Evolutionary conservation across 164 flowering plant species (phyloP).

Genomic region (Macadamia integrifolia): DNA sequence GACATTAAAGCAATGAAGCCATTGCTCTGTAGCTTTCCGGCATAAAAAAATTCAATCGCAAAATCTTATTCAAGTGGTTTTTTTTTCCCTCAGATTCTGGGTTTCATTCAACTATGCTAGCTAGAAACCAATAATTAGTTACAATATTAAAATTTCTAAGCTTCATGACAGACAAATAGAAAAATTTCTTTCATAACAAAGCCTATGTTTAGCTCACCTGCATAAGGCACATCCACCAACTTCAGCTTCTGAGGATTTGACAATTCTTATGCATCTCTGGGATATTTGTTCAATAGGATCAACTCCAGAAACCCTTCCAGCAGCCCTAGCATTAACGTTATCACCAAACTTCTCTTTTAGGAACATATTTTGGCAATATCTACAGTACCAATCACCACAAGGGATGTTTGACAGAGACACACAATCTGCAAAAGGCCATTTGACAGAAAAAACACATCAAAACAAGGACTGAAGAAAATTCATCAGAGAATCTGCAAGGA

Average conservation of each 20-base stretch:
- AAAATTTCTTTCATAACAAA: background rate
- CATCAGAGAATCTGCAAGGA: background rate
- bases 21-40: too few species aligned
- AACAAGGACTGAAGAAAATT: background rate
- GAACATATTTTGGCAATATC: constrained; percentile 47
- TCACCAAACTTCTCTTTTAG: constrained; percentile 48
- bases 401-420: constrained; percentile 42
- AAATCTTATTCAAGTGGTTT: too few species aligned
- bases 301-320: constrained; percentile 69
- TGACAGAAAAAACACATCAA: constrained; percentile 5
- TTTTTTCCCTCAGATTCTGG: too few species aligned
- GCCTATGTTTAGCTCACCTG: constrained; percentile 40
- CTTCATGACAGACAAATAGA: background rate
- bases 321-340: constrained; percentile 72
- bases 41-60: too few species aligned
- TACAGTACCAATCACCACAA: constrained; percentile 62
- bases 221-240: constrained; percentile 67
- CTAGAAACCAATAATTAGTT: too few species aligned
- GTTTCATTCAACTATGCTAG: too few species aligned
- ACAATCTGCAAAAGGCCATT: constrained; percentile 56
- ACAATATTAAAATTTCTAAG: background rate
- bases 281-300: constrained; percentile 67
- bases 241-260: constrained; percentile 37
- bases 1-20: too few species aligned
- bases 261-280: constrained; percentile 68